These are phyloP conservation scores for Candida endomychidarum DNA, from an alignment of 805 yeast genomes.

Conservation along the genomic window DNA sequence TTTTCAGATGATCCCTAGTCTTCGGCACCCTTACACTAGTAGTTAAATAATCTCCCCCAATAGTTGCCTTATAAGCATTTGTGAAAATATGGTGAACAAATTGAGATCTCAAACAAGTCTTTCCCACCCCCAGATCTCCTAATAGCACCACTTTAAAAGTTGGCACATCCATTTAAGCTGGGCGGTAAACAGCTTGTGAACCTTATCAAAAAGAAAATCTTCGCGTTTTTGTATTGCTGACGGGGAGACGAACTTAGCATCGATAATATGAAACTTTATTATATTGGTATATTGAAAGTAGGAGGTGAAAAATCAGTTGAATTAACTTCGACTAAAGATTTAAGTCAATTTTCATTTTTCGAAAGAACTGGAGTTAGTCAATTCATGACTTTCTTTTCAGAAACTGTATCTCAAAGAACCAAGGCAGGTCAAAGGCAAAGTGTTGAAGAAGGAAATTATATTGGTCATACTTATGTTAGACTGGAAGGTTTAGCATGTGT, in stretches of 20 bases:
- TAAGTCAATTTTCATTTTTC: conserved; percentile 84
- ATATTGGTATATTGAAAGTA: conserved; percentile 81
- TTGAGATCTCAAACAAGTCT: conserved; percentile 56
- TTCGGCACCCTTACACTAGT: conserved; percentile 26
- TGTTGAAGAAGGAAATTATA: conserved; percentile 86
- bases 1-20: too few relatives aligned
- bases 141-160: conserved; percentile 51
- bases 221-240: conserved; percentile 5
- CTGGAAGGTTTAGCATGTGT: conserved; percentile 92
- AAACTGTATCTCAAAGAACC: conserved; percentile 88
- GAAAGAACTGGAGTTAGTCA: conserved; percentile 81
- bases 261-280: conserved; percentile 76
- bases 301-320: conserved; percentile 68
- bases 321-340: conserved; percentile 75
- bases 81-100: conserved; percentile 55
- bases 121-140: conserved; percentile 62
- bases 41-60: conserved; percentile 59
- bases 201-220: background rate
- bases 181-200: too few relatives aligned
- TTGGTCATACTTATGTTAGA: conserved; percentile 90
- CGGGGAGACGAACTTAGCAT: background rate
- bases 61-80: conserved; percentile 56
- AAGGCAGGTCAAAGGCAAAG: conserved; percentile 87
- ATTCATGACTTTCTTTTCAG: conserved; percentile 92
- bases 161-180: conserved; percentile 9